Evolutionary conservation across 495 filamentous ascomycete species (phyloP), one percentile per base, ranked within the genome.

Genomic region (Penicillium ucsense): DNA sequence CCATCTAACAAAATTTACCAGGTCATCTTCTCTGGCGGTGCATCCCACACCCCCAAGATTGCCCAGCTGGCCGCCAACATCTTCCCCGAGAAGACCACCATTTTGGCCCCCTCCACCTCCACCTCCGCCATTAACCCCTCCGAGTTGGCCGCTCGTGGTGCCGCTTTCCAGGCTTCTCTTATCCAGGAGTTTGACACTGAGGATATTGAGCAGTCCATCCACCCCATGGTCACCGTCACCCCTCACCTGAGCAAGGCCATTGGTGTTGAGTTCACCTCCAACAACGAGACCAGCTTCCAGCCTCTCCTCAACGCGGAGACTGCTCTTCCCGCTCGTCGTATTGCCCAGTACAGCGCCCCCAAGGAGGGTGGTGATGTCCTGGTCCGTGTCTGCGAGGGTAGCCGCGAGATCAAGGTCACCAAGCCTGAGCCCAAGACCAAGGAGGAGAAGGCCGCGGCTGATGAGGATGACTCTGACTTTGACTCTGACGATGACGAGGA

Each of bases 151-250:
- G 86, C 88, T 43, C 79, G 92, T 47, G 92, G 92, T 57, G 92
- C 94, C 49, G 91, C 92, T 32, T 87, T 97, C 59, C 92, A 98
- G 73, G 92, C 92, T 11, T 89, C 84, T 41, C 70, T 98, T 41
- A 86, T 98, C 61, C 80, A 86, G 60, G 89, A 90, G 61, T 97
- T 92, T 64, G 92, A 97, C 45, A 70, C 77, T 46, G 87, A 89
- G 45, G 94, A 98, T 62, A 94, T 98, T 53, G 86, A 90, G 60
- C 88, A 96, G 69, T 94, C 87, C 8, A 94, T 88, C 36, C 92
- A 98, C 74, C 88, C 92, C 34, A 85, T 88, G 61, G 89, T 98
- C 44, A 97, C 92, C 10, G 89, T 87, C 11, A 89, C 91, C 31
- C 86, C 89, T 35, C 92, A 98, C 68, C 79, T 94, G 49, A 75